A percentile compares a stretch with the other conserved stretches of the same genome.
phyloP scores from a whole-genome alignment of 73 alveolate species.

The Tetrahymena elliotti region DNA sequence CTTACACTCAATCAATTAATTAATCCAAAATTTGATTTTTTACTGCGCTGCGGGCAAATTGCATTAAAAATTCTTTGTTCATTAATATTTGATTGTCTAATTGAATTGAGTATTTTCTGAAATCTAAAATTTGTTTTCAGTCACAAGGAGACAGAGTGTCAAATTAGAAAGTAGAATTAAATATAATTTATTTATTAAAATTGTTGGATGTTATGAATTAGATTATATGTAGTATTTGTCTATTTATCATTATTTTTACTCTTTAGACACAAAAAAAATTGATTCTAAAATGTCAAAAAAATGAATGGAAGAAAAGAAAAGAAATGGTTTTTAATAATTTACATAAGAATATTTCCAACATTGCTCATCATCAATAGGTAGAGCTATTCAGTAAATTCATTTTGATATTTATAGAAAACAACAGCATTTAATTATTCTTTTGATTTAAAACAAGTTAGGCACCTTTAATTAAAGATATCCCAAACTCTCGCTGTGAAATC shows the following conservation, averaged over 20 bases:
- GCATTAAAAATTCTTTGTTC: not conserved
- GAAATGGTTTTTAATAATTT: not conserved
- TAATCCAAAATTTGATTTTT: too few relatives aligned
- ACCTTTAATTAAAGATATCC: constrained; percentile 19
- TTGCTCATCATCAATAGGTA: not conserved
- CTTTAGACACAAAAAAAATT: not conserved
- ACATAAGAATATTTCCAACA: not conserved
- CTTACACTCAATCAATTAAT: too few relatives aligned
- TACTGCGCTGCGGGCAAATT: not conserved
- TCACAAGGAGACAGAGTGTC: not conserved
- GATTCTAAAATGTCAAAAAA: not conserved
- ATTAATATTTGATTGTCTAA: not conserved
- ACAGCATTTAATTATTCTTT: not conserved
- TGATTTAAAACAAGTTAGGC: not conserved
- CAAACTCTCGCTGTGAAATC: constrained; percentile 33
- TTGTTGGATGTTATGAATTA: not conserved
- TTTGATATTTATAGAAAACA: not conserved
- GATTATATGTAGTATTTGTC: too few relatives aligned
- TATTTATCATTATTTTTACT: too few relatives aligned
- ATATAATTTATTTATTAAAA: too few relatives aligned
- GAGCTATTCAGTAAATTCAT: not conserved
- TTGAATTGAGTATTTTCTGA: not conserved
- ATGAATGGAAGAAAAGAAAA: not conserved
- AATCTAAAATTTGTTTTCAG: not conserved
- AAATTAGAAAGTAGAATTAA: not conserved